Base-by-base conservation (phyloP, 73 alveolate species). In the Symbiodinium pilosum region DNA sequence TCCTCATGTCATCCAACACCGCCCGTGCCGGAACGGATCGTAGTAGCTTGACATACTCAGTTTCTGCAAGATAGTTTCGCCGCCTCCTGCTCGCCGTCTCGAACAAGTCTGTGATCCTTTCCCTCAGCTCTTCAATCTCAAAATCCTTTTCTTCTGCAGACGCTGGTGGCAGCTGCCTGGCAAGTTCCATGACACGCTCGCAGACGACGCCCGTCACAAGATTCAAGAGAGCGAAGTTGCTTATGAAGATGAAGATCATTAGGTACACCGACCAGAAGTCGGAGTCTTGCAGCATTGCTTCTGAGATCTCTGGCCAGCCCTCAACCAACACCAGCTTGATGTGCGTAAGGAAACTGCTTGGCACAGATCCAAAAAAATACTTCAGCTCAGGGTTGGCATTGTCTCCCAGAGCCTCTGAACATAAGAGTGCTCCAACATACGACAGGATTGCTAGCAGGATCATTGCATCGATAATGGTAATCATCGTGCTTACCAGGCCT, bases 111-210 rank as follows among this genome's bases (percentile, higher is more conserved):
- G 69, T 83, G 28, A 83, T 44, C 95, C 75, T 83, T 24, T 89
- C 87, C 40, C 81, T 68, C 89, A 91, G 52, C 28, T 68, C 24
- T 40, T 91, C 89, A 42, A 43, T 30, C 81, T 91, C 87, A 41
- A 91, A 91, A 32, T 69, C 88, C 43, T 91, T 91, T 81, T 91
- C 97, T 9, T 69, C 97, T 21, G 88, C 71, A 21, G 97, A 40
- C 54, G 52, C 81, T 4, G 97, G 97, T 9, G 97, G 97, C 30
- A 91, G 34, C 54, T 91, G 97, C 12, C 81, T 32, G 81, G 97
- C 97, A 85, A 91, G 97, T 34, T 91, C 97, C 97, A 91, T 91
- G 56, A 91, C 97, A 1, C 97, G 97, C 28, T 91, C 97, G 88
- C 97, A 91, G 42, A 91, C 97, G 51, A 91, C 97, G 21, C 88